Base-by-base conservation (phyloP, 2,329 filamentous ascomycete genomes). In the Pyrenophora graminea region DNA sequence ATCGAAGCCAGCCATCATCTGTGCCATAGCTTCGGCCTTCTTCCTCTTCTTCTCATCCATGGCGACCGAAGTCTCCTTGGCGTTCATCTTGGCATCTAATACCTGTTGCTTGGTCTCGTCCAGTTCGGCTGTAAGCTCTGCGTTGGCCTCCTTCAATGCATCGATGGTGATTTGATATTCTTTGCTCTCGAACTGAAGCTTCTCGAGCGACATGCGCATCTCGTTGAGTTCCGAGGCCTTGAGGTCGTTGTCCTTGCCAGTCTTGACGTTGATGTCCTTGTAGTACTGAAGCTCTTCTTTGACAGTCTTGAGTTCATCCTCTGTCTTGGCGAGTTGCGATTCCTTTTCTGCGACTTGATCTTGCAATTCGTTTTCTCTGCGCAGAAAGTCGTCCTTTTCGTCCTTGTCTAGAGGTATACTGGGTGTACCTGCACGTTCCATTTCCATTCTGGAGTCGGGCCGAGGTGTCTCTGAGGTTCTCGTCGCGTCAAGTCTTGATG, bases 1-100 rank as follows among this genome's bases (percentile, higher is more conserved):
- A 68, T 99, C 93, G 66, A 99, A 97, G 3, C 93, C 91, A 52
- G 94, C 94, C 93, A 99, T 97, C 94, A 99, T 99, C 82, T 97
- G 90, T 37, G 94, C 94, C 94, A 99, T 99, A 77, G 95, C 94
- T 78, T 99, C 94, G 1, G 92, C 91, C 82, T 99, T 99, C 79
- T 91, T 92, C 81, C 91, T 93, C 77, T 97, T 95, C 81, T 99
- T 99, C 76, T 97, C 94, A 64, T 97, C 93, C 17, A 95, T 79
- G 13, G 91, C 88, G 7, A 91, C 91, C 38, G 85, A 91, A 1
- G 89, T 93, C 77, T 97, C 94, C 78, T 94, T 96, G 50, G 93
- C 91, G 62, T 86, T 94, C 89, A 97, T 97, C 79, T 93, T 93
- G 39, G 94, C 91, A 72, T 97, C 92, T 15, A 97, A 82, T 45